phyloP scores from a whole-genome alignment of 495 filamentous ascomycete species.

The Penicillium soppii region DNA sequence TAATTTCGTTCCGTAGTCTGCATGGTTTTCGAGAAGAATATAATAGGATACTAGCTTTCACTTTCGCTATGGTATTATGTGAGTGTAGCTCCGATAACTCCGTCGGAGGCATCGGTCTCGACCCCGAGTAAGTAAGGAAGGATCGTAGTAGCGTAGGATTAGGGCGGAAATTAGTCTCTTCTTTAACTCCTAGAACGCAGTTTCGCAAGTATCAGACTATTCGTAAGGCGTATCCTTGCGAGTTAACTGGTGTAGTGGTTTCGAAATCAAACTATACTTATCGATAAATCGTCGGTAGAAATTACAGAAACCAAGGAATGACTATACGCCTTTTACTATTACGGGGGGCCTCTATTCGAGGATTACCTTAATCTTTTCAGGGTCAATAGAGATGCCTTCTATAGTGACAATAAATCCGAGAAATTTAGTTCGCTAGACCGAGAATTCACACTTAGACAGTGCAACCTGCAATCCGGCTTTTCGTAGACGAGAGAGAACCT shows the following conservation, averaged over 20 bases:
- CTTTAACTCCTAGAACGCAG: conserved; percentile 15
- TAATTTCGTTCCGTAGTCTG: conserved; percentile 21
- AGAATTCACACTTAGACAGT: conserved; percentile 32
- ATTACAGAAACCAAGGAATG: conserved; percentile 30
- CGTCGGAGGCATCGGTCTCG: conserved; percentile 20
- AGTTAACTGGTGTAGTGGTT: conserved; percentile 4
- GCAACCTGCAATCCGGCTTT: conserved; percentile 11
- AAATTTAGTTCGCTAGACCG: conserved; percentile 11
- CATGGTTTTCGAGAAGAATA: conserved; percentile 26
- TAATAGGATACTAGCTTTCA: conserved; percentile 11
- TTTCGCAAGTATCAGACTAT: no score
- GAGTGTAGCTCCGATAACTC: conserved; percentile 10
- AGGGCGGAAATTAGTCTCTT: not conserved
- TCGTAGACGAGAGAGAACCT: not conserved
- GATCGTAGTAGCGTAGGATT: conserved; percentile 14
- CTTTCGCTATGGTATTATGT: conserved; percentile 4
- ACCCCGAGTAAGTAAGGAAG: not conserved
- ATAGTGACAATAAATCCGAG: no score
- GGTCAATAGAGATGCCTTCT: conserved; percentile 23
- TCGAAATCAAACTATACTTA: conserved; percentile 18
- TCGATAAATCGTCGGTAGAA: conserved; percentile 33
- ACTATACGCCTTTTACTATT: conserved; percentile 23
- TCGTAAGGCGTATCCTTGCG: no score
- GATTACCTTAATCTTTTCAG: conserved; percentile 19
- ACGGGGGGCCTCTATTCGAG: no score